Conservation (phyloP, 2,329 filamentous ascomycete genomes). For the Beauveria rudraprayagi region DNA sequence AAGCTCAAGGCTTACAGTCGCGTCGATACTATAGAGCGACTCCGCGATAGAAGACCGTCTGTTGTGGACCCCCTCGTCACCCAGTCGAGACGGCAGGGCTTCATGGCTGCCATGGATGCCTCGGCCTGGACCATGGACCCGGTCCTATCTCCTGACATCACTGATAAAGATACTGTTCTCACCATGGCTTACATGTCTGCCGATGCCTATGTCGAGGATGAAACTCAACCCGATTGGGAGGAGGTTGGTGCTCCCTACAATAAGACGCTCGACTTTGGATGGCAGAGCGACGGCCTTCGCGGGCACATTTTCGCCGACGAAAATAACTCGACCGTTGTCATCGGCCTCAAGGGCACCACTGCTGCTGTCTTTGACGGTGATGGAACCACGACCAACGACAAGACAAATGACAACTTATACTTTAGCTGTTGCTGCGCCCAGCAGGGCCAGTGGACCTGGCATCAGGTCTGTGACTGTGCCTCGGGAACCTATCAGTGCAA, state of each 20-base stretch:
- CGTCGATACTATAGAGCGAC: conserved; percentile 64
- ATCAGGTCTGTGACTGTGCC: conserved; percentile 88
- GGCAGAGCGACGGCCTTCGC: conserved; percentile 79
- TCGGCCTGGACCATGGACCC: conserved; percentile 80
- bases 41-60: conserved; percentile 68
- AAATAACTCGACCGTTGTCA: conserved; percentile 77
- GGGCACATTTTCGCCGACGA: conserved; percentile 90
- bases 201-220: conserved; percentile 75
- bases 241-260: conserved; percentile 76
- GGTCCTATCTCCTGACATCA: conserved; percentile 69
- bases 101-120: conserved; percentile 53
- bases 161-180: conserved; percentile 76
- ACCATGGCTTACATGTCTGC: conserved; percentile 82
- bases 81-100: conserved; percentile 60
- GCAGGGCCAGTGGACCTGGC: conserved; percentile 83
- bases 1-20: conserved; percentile 56
- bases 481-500: conserved; percentile 84
- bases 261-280: conserved; percentile 82
- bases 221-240: conserved; percentile 70
- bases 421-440: conserved; percentile 97
- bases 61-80: conserved; percentile 74
- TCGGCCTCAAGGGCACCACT: conserved; percentile 86
- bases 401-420: conserved; percentile 94
- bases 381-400: conserved; percentile 94
- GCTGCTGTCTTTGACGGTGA: conserved; percentile 93